Base-by-base conservation (phyloP, 441 rosid genomes). In the Manihot esculenta region DNA sequence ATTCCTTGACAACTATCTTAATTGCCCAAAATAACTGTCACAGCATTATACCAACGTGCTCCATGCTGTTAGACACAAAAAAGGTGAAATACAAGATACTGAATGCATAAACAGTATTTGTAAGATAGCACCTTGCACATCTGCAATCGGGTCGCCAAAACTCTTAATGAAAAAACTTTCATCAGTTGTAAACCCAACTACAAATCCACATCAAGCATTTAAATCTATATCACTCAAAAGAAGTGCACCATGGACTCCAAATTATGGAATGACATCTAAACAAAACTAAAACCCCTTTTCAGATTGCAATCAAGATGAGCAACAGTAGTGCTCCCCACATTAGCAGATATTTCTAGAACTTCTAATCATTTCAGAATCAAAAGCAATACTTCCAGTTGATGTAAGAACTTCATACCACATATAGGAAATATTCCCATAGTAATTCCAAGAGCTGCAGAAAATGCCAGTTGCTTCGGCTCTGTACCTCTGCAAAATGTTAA, bases 381-480 rank as follows among this genome's bases (percentile, higher is more conserved):
- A 53, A 24, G 62, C 7, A 2, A 70, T 59, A 38, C 7, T 44
- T 47, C 10, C 15, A 24, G 21, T 17, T 14, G 17, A 7, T 27
- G 9, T 4, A 41, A 53, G 10, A 64, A 55, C 45, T 10, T 48
- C 76, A 64, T 76, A 91, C 98, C 98, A 45, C 96, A 91, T 44
- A 93, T 87, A 5, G 99, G 99, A 74, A 93, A 93, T 45, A 94
- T 56, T 62, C 97, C 97, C 63, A 94, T 53, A 30, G 96, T 88
- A 65, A 90, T 74, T 35, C 99, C 99, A 65, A 92, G 81, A 77
- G 99, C 95, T 0, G 95, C 80, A 48, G 98, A 92, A 74, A 91
- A 86, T 4, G 98, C 97, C 73, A 94, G 75, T 78, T 90, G 95
- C 84, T 82, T 90, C 13, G 99, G 99, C 76, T 94, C 97, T 58